Evolutionary conservation across 345 rosid species (phyloP).

Genomic region (Eutrema yunnanense): DNA sequence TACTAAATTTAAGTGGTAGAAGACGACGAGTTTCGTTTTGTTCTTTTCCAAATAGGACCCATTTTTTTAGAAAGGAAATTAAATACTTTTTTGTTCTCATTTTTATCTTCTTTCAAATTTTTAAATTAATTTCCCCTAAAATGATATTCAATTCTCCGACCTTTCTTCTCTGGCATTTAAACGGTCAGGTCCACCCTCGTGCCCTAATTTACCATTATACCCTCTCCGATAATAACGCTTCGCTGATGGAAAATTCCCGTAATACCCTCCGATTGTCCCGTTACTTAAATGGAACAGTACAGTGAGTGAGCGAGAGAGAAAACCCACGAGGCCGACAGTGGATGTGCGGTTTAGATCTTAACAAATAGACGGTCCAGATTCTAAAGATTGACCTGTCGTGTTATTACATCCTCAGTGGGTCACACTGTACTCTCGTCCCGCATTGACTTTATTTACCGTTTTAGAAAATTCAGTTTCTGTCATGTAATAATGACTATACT

Average conservation of each 20-base stretch:
- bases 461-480: neutral
- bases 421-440: slow-evolving; percentile 2
- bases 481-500: neutral
- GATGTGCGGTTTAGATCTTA: neutral
- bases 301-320: neutral
- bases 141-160: neutral
- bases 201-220: neutral
- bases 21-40: slow-evolving; percentile 28
- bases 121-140: neutral
- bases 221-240: neutral
- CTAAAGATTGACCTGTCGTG: neutral
- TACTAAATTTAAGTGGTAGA: slow-evolving; percentile 22
- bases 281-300: neutral
- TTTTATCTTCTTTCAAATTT: neutral
- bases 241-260: neutral
- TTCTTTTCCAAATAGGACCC: slow-evolving; percentile 14
- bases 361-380: slow-evolving; percentile 18
- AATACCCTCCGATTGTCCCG: neutral
- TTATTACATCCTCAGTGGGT: neutral
- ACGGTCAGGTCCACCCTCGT: slow-evolving; percentile 12
- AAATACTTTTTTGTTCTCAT: neutral
- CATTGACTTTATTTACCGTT: slow-evolving; percentile 17
- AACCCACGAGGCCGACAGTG: slow-evolving; percentile 29
- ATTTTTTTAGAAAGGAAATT: neutral
- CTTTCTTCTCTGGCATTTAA: slow-evolving; percentile 16